Base-by-base conservation (phyloP, 2,329 filamentous ascomycete genomes). In the Fusarium mexicanum region DNA sequence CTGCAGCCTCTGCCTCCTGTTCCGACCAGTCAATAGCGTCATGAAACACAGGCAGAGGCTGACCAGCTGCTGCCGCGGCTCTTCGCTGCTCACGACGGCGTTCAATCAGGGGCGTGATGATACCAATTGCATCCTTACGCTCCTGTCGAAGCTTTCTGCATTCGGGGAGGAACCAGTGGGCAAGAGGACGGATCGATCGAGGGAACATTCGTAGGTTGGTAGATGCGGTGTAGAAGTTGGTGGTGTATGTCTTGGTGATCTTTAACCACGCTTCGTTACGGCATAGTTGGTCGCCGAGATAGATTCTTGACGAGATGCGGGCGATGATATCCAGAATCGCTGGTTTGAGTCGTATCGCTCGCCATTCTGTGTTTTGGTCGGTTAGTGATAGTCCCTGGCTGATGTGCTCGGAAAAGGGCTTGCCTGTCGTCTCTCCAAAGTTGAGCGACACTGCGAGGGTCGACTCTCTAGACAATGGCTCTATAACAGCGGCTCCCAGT, bases 1-100 rank as follows among this genome's bases (percentile, higher is more conserved):
- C 60, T 10, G 40, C 24, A 3, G 20, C 26, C 2, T 43, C 46
- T 8, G 46, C 44, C 20, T 64, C 31, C 9, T 64, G 20, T 7
- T 64, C 51, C 1, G 50, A 43, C 64, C 64, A 67, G 18, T 67
- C 60, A 8, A 67, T 44, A 1, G 64, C 38, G 6, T 67, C 64
- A 11, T 67, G 44, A 3, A 58, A 67, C 5, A n/a, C 24, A 0
- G 60, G 64, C 0, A 31, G 4, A 31, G 64, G n/a, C 20, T 57
- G 14, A 4, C 64, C 64, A 5, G 38, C 35, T 3, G 16, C 41
- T 0, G 31, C 3, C 1, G 38, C 31, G 2, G n/a, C 24, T 20
- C 20, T 10, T 41, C 44, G 20, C 2, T 50, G 44, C 18, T 33
- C 29, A 5, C 51, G 43, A 3, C 64, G 51, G 6, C 22, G 35